phyloP scores from a whole-genome alignment of 2,329 filamentous ascomycete genomes.

The Neospermospora avenae region DNA sequence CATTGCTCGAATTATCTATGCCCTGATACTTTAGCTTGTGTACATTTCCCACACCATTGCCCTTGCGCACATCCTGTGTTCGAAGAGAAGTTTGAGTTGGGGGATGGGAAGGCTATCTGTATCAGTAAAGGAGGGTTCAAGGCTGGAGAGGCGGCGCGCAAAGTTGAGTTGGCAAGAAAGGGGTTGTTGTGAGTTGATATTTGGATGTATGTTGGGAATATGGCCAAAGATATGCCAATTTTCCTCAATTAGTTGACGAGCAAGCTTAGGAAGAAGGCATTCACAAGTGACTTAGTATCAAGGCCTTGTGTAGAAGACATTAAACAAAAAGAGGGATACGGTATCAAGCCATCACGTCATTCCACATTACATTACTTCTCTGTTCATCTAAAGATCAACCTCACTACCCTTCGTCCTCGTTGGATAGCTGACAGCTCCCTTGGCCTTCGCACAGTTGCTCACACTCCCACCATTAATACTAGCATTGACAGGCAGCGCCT shows the following conservation, averaged over 20 bases:
- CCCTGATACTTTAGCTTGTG: slow-evolving; percentile 90
- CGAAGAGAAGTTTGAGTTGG: slow-evolving; percentile 75
- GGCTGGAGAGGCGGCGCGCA: slow-evolving; percentile 66
- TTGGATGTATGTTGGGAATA: neutral
- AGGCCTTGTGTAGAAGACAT: neutral
- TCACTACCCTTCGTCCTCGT: slow-evolving; percentile 42
- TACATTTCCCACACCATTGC: slow-evolving; percentile 95
- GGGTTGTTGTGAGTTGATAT: slow-evolving; percentile 56
- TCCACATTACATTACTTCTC: neutral
- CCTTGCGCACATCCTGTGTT: slow-evolving; percentile 78
- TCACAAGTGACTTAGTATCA: neutral
- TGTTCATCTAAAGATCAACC: neutral
- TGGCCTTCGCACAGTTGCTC: slow-evolving; percentile 53
- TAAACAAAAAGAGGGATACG: no score
- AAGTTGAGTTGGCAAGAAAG: slow-evolving; percentile 77
- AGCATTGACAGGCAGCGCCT: slow-evolving; percentile 39
- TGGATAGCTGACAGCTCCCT: slow-evolving; percentile 53
- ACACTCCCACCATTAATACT: slow-evolving; percentile 46
- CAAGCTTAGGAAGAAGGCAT: neutral
- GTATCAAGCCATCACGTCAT: slow-evolving; percentile 3
- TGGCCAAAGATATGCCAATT: no score
- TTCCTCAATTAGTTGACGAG: no score
- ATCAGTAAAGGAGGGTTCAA: slow-evolving; percentile 73
- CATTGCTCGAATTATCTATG: slow-evolving; percentile 92
- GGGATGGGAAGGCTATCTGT: slow-evolving; percentile 70